These are phyloP conservation scores for Trichophyton mentagrophytes DNA, from an alignment of 2,329 filamentous ascomycete genomes.

Conservation along the genomic window DNA sequence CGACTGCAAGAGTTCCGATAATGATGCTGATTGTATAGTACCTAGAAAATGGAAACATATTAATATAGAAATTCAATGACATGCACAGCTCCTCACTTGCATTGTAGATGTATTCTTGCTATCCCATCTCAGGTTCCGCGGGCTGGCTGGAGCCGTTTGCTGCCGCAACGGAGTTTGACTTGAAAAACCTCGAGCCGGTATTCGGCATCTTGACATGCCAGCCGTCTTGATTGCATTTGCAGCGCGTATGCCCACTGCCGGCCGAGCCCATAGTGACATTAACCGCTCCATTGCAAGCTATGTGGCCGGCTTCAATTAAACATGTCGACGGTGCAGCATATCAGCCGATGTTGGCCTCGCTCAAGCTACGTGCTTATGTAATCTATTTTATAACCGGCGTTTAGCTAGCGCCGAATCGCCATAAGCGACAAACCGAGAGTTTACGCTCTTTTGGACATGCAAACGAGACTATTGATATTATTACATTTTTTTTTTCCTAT, in stretches of 20 bases:
- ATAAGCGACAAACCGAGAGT: neutral
- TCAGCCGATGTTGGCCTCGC: neutral
- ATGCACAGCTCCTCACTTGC: constrained; percentile 24
- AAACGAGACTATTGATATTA: too few species aligned
- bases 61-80: neutral
- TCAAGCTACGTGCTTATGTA: neutral
- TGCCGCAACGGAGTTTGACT: constrained; percentile 5
- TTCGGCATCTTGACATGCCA: neutral
- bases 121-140: constrained; percentile 20
- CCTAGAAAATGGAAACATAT: constrained; percentile 25
- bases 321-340: neutral
- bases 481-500: too few species aligned
- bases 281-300: neutral
- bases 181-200: constrained; percentile 7
- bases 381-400: neutral
- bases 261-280: neutral
- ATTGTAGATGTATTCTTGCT: constrained; percentile 45
- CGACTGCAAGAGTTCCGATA: constrained; percentile 49
- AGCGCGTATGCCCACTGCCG: neutral
- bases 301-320: neutral
- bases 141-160: constrained; percentile 2
- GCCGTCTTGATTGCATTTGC: neutral
- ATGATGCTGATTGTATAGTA: constrained; percentile 53
- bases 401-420: neutral
- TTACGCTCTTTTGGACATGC: too few species aligned